Evolutionary conservation across 164 flowering plant species (phyloP).

Genomic region (Chimonanthus praecox): DNA sequence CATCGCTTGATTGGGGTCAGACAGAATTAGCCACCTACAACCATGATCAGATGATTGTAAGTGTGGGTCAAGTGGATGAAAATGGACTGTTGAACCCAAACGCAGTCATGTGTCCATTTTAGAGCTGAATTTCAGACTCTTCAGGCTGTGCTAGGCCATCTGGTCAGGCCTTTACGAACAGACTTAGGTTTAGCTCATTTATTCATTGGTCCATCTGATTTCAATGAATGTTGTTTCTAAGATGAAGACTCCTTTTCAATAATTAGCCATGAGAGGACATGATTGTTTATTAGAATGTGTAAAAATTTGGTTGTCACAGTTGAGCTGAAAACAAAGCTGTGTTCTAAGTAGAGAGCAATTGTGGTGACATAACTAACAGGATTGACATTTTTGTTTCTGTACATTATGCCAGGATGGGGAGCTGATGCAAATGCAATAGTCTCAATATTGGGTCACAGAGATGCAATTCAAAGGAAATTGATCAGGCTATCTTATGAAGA

Average conservation of each 20-base stretch:
- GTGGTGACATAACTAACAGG: not conserved
- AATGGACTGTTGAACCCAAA: too few species aligned
- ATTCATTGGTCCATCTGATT: not conserved
- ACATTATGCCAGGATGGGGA: conserved; percentile 37
- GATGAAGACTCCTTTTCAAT: not conserved
- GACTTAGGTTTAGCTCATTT: too few species aligned
- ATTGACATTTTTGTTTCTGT: not conserved
- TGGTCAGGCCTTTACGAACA: too few species aligned
- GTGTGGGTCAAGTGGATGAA: too few species aligned
- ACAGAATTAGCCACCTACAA: not conserved
- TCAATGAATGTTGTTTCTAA: too few species aligned
- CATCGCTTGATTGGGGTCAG: not conserved
- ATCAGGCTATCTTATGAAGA: conserved; percentile 47
- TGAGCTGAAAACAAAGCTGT: not conserved
- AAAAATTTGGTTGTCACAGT: not conserved
- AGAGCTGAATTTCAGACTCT: too few species aligned
- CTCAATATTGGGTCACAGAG: conserved; percentile 38
- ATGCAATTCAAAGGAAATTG: conserved; percentile 41
- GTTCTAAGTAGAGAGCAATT: not conserved
- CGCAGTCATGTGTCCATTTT: too few species aligned
- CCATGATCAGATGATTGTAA: not conserved
- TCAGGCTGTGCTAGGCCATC: too few species aligned
- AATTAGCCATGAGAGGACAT: not conserved
- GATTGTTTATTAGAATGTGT: not conserved
- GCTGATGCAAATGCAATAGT: conserved; percentile 44